A percentile compares a stretch with the other conserved stretches of the same genome.
These are phyloP conservation scores for Platanthera guangdongensis DNA, from an alignment of 106 monocot species.

Conservation along the genomic window DNA sequence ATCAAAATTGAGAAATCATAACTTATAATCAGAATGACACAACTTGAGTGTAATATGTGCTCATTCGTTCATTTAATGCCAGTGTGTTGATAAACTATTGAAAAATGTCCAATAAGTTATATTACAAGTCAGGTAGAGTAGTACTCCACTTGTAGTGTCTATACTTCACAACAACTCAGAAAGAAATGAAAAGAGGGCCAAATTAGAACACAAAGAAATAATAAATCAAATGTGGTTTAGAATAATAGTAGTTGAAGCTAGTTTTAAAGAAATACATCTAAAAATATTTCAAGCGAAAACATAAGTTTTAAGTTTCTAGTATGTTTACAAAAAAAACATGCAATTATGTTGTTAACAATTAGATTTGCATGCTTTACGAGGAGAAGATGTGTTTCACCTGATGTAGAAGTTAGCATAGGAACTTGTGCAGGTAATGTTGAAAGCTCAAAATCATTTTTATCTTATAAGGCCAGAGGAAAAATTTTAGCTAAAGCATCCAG, in stretches of 20 bases:
- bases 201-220: neutral
- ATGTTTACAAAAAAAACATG: neutral
- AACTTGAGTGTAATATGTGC: neutral
- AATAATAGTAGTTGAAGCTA: neutral
- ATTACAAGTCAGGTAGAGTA: neutral
- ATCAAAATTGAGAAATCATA: neutral
- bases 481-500: neutral
- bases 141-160: neutral
- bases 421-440: slow-evolving; percentile 85
- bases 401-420: slow-evolving; percentile 85
- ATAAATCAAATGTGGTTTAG: neutral
- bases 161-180: neutral
- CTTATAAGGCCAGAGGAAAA: slow-evolving; percentile 19
- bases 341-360: slow-evolving; percentile 77
- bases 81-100: neutral
- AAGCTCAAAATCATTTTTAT: slow-evolving; percentile 92
- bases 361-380: slow-evolving; percentile 92
- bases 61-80: neutral
- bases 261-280: neutral
- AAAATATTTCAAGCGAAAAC: neutral
- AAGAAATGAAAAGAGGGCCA: neutral
- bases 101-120: neutral
- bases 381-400: slow-evolving; percentile 91
- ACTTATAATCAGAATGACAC: neutral
- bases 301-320: neutral